A percentile compares a stretch with the other conserved stretches of the same genome.
These are phyloP conservation scores for Penicillium psychrosexuale DNA, from an alignment of 2,329 filamentous ascomycete genomes.

Conservation along the genomic window DNA sequence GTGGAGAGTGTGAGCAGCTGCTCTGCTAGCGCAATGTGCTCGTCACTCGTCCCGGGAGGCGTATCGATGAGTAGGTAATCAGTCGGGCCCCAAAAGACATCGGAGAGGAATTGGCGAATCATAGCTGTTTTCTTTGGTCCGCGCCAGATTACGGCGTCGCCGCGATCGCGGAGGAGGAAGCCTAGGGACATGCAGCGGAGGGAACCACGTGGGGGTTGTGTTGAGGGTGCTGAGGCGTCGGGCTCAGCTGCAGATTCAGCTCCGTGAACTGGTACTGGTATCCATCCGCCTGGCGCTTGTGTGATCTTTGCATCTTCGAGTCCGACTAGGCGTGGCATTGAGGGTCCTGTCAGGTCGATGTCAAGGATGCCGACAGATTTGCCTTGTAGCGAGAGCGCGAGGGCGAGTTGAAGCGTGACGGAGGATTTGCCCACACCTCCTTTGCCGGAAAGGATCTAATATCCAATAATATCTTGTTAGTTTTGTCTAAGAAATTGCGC, in stretches of 20 bases:
- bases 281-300: conserved; percentile 87
- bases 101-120: conserved; percentile 92
- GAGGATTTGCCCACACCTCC: conserved; percentile 97
- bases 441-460: conserved; percentile 82
- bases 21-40: conserved; percentile 93
- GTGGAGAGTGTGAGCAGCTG: conserved; percentile 60
- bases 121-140: conserved; percentile 99
- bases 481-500: neutral
- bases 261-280: conserved; percentile 79
- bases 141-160: conserved; percentile 94
- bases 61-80: conserved; percentile 95
- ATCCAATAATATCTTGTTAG: neutral
- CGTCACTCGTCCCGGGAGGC: conserved; percentile 91
- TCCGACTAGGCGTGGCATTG: conserved; percentile 90
- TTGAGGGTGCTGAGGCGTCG: conserved; percentile 7
- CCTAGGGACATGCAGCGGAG: conserved; percentile 82
- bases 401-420: conserved; percentile 91
- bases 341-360: conserved; percentile 92
- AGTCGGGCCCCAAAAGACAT: conserved; percentile 81
- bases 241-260: conserved; percentile 35
- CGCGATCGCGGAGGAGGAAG: conserved; percentile 77
- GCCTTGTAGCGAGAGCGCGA: conserved; percentile 80
- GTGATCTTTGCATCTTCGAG: conserved; percentile 86
- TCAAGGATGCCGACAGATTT: conserved; percentile 93
- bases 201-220: conserved; percentile 33